A percentile compares a stretch with the other conserved stretches of the same genome.
These are phyloP conservation scores for Fomitopsis serialis DNA, from an alignment of 768 basidiomycete genomes.

Conservation along the genomic window DNA sequence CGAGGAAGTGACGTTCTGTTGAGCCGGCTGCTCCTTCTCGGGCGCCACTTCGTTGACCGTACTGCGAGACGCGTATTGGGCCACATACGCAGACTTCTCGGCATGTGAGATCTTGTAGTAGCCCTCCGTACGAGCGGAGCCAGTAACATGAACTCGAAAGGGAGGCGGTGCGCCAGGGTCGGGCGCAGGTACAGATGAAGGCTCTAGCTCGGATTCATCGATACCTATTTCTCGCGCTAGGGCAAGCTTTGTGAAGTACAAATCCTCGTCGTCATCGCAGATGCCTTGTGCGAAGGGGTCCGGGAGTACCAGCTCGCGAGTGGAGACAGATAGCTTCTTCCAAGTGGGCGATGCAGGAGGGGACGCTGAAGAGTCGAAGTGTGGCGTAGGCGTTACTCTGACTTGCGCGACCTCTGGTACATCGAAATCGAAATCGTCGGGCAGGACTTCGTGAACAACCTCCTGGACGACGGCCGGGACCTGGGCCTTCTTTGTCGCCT, in stretches of 20 bases:
- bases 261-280: constrained; percentile 85
- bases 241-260: constrained; percentile 69
- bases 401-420: constrained; percentile 47
- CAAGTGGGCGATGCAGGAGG: constrained; percentile 43
- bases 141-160: constrained; percentile 76
- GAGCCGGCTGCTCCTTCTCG: constrained; percentile 41
- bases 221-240: constrained; percentile 33
- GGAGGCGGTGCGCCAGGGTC: constrained; percentile 39
- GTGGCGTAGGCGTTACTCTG: constrained; percentile 37
- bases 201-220: constrained; percentile 14
- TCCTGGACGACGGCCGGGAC: constrained; percentile 16
- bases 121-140: constrained; percentile 90
- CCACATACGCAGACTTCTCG: constrained; percentile 89
- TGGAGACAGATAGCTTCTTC: constrained; percentile 28
- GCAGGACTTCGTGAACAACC: constrained; percentile 45
- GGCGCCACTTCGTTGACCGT: constrained; percentile 35
- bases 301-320: constrained; percentile 39
- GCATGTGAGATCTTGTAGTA: constrained; percentile 92
- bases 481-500: constrained; percentile 23
- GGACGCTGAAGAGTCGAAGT: constrained; percentile 42
- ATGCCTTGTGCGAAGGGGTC: constrained; percentile 53
- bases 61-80: constrained; percentile 73
- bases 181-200: constrained; percentile 17
- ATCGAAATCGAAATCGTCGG: constrained; percentile 44
- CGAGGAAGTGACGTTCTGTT: constrained; percentile 62